Evolutionary conservation across 441 rosid genomes (phyloP).

Genomic region (Flueggea neowawraea): DNA sequence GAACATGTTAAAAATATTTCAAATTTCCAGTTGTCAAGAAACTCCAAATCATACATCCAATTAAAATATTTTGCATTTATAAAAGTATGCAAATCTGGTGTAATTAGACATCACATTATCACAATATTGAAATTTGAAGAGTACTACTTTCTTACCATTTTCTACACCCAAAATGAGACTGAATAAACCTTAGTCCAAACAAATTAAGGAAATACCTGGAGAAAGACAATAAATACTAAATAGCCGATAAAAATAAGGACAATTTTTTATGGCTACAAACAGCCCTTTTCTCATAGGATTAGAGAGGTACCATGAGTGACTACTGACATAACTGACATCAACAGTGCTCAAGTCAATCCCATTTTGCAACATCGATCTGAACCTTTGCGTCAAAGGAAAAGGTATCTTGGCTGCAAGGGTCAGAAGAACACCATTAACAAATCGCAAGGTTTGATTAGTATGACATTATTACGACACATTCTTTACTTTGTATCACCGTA

Average conservation of each 20-base stretch:
- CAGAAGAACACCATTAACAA: conserved; percentile 3
- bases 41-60: not conserved
- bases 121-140: conserved; percentile 7
- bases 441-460: conserved; percentile 7
- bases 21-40: not conserved
- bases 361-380: conserved; percentile 97
- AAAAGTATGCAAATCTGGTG: conserved; percentile 1
- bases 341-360: conserved; percentile 99
- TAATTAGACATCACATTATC: too few relatives aligned
- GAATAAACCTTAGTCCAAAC: conserved; percentile 93
- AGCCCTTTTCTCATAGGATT: not conserved
- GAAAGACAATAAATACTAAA: conserved; percentile 9
- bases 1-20: not conserved
- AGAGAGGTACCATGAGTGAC: conserved; percentile 85
- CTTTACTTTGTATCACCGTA: not conserved
- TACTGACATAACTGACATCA: conserved; percentile 98
- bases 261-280: conserved; percentile 1
- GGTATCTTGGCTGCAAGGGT: conserved; percentile 84
- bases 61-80: conserved; percentile 7
- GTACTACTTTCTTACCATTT: conserved; percentile 56
- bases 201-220: conserved; percentile 95
- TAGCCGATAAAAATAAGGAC: conserved; percentile 13
- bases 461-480: conserved; percentile 12
- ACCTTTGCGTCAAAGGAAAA: conserved; percentile 95
- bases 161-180: conserved; percentile 98